phyloP scores from a whole-genome alignment of 495 filamentous ascomycete genomes.

The Stereocaulon alpinum region DNA sequence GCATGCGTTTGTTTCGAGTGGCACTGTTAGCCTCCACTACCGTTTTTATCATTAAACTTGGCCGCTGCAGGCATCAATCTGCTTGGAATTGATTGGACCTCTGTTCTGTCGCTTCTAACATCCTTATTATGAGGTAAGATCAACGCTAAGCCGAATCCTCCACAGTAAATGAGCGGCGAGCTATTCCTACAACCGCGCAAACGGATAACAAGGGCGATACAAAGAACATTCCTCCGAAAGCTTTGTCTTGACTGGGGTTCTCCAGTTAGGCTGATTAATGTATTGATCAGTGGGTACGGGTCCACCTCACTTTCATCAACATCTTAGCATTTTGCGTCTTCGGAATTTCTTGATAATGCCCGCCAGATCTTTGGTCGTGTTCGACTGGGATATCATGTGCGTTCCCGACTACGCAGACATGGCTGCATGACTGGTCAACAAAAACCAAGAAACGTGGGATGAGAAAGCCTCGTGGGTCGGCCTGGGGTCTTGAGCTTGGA shows the following conservation, averaged over 20 bases:
- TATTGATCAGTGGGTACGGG: not conserved
- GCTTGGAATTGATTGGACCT: conserved; percentile 1
- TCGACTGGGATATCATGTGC: not conserved
- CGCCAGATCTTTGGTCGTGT: not conserved
- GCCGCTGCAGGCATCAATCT: not conserved
- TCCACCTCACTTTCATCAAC: not conserved
- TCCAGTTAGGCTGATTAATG: not conserved
- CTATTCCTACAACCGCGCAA: conserved; percentile 21
- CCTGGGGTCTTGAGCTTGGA: not conserved
- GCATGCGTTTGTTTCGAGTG: conserved; percentile 10
- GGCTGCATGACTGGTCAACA: not conserved
- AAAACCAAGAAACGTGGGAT: not conserved
- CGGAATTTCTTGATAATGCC: not conserved
- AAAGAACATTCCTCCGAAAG: conserved; percentile 16
- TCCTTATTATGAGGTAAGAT: conserved; percentile 5
- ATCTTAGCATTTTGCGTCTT: not conserved
- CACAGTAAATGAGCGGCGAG: not conserved
- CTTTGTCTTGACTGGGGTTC: not conserved
- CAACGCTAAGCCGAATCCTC: conserved; percentile 7
- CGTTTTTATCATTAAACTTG: conserved; percentile 2
- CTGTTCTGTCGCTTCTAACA: conserved; percentile 18
- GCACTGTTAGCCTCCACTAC: conserved; percentile 20
- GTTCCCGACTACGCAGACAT: not conserved
- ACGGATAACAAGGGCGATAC: conserved; percentile 14
- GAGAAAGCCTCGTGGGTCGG: not conserved